Base-by-base conservation (phyloP, 2,329 filamentous ascomycete genomes). In the Pyrenophora teres region DNA sequence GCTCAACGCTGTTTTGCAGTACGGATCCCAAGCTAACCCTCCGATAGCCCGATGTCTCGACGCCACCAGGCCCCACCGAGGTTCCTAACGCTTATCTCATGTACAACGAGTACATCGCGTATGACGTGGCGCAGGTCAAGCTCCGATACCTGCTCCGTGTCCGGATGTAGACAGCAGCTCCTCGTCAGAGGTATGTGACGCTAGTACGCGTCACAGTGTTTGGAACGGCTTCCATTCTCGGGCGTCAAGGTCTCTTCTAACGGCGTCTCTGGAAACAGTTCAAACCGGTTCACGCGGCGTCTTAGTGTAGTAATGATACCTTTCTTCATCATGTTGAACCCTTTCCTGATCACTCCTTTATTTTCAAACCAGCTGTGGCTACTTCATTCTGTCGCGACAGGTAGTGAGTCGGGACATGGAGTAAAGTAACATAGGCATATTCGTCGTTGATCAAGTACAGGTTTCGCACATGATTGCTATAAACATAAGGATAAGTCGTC, bases 101-200 rank as follows among this genome's bases (percentile, higher is more conserved):
- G 42, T 90, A 90, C 75, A 90, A 91, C 66, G 88, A 91, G 75
- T 90, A 86, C 70, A 89, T 90, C 55, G 80, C 80, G 44, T 91
- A 91, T 63, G 81, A 90, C 58, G 76, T 88, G 3, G 78, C 85
- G 0, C 88, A 91, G 69, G 81, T 91, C 30, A 84, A 85, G 37
- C 77, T 90, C 4, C 81, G 87, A 4, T 90, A 91, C 63, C 77
- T 91, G 3, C 81, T 90, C 65, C 81, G 84, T 5, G 83, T 89
- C 2, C 56, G 51, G 30, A 70, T 67, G 63, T 68, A 63, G 33
- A 38, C 6, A 30, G 32, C 15, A 4, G 27, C 10, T 12, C 27
- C 27, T 4, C 27, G 10, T 13, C 3, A 30, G 27, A 12, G 10
- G 27, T 12, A 30, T 7, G 23, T 2, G 4, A 9, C 23, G 8